phyloP scores from a whole-genome alignment of 2,329 filamentous ascomycete genomes.

The Penicillium sp. region DNA sequence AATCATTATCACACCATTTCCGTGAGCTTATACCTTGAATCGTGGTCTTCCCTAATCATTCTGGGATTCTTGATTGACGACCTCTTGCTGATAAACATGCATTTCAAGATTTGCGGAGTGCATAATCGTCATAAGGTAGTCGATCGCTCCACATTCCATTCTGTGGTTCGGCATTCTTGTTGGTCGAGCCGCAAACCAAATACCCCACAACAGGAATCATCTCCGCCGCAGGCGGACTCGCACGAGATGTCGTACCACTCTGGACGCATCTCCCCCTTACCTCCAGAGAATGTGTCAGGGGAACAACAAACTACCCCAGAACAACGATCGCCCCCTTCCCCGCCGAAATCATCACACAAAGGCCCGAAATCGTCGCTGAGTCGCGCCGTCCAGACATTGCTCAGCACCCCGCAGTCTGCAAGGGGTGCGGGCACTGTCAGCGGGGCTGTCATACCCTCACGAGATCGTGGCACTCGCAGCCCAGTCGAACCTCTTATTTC shows the following conservation, averaged over 20 bases:
- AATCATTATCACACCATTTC: neutral
- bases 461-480: slow-evolving; percentile 20
- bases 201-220: slow-evolving; percentile 26
- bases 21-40: neutral
- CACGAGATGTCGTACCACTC: slow-evolving; percentile 29
- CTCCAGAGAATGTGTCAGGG: slow-evolving; percentile 73
- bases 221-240: slow-evolving; percentile 30
- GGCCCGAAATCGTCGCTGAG: slow-evolving; percentile 31
- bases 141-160: slow-evolving; percentile 27
- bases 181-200: slow-evolving; percentile 14
- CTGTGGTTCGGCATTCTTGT: slow-evolving; percentile 8
- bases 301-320: slow-evolving; percentile 44
- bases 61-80: neutral
- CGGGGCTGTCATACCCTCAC: slow-evolving; percentile 31
- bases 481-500: slow-evolving; percentile 29
- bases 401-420: slow-evolving; percentile 38
- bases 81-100: neutral
- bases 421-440: slow-evolving; percentile 41
- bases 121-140: slow-evolving; percentile 8
- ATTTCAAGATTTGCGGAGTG: neutral
- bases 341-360: neutral
- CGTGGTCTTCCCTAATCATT: neutral
- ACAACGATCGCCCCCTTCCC: neutral
- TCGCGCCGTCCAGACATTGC: slow-evolving; percentile 70
- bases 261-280: slow-evolving; percentile 55